Base-by-base conservation (phyloP, 2,329 filamentous ascomycete species). In the Xylaria sp. region DNA sequence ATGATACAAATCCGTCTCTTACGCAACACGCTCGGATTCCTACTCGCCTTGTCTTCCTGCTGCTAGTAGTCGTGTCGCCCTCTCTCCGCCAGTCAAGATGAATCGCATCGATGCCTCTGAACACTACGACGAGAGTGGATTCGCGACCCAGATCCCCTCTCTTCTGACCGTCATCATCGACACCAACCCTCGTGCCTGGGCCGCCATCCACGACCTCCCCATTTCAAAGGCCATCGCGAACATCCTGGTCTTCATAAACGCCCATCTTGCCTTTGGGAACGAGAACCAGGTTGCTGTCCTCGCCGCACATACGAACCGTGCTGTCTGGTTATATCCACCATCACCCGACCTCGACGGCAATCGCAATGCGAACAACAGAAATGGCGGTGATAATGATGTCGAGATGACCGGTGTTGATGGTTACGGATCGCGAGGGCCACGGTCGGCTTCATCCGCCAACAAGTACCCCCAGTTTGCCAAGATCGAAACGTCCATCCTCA, bases 111-210 rank as follows among this genome's bases (percentile, higher is more conserved):
- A 86, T 72, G 80, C 79, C 67, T 85, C 83, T 56, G 80, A 83
- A 60, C 83, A 85, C 75, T 85, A 85, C 73, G 80, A 83, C 73
- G 75, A 78, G 58, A 77, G 80, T 68, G 77, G 76, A 64, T 76
- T 67, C 48, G 63, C 76, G 55, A 81, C 80, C 58, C 82, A 84
- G 63, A 78, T 82, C 4, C 91, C 94, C 0, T 96, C 93, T 11
- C 86, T 99, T 42, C 85, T 97, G 55, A 89, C 91, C 67, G 87
- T 99, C 69, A 82, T 99, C 70, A 83, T 99, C 77, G 94, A 99
- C 78, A 97, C 93, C 30, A 99, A 99, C 73, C 94, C 94, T 2
- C 89, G 92, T 68, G 92, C 94, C 68, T 96, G 94, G 94, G 86
- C 90, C 5, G 81, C 90, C 61, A 83, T 97, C 50, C 80, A 87